These are phyloP conservation scores for Salix dunnii DNA, from an alignment of 345 rosid genomes.

Conservation along the genomic window DNA sequence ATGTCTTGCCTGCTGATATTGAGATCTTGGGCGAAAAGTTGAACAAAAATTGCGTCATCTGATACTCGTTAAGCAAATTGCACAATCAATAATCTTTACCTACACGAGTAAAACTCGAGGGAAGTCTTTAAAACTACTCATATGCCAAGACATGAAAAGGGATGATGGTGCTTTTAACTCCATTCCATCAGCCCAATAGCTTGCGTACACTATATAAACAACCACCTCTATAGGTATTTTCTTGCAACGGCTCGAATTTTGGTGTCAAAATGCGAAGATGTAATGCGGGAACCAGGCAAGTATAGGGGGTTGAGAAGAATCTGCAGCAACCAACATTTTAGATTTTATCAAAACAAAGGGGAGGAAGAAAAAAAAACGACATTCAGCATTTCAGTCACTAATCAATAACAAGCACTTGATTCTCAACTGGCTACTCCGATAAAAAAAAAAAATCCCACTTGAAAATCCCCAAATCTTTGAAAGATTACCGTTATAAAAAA, in stretches of 20 bases:
- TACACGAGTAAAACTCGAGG: not conserved
- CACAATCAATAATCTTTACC: not conserved
- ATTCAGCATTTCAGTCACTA: slow-evolving; percentile 6
- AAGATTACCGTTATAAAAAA: not conserved
- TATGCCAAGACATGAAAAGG: not conserved
- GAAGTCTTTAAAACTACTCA: not conserved
- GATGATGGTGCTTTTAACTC: not conserved
- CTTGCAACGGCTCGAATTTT: slow-evolving; percentile 94
- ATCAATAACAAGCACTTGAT: not conserved
- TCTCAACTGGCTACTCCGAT: not conserved
- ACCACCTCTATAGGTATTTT: slow-evolving; percentile 55
- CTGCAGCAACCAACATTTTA: slow-evolving; percentile 37
- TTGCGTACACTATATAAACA: not conserved
- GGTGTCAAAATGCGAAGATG: slow-evolving; percentile 87
- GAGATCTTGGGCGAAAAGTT: not conserved
- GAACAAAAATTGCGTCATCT: not conserved
- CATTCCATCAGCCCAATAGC: not conserved
- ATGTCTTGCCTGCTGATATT: not conserved
- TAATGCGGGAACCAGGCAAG: slow-evolving; percentile 84
- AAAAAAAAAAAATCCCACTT: not conserved
- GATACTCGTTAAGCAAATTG: not conserved
- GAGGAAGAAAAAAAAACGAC: too few species aligned
- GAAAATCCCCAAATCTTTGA: not conserved
- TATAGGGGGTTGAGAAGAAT: slow-evolving; percentile 86
- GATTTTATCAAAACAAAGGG: not conserved